phyloP scores from a whole-genome alignment of 208 protist species.

The Acanthamoeba castellanii region DNA sequence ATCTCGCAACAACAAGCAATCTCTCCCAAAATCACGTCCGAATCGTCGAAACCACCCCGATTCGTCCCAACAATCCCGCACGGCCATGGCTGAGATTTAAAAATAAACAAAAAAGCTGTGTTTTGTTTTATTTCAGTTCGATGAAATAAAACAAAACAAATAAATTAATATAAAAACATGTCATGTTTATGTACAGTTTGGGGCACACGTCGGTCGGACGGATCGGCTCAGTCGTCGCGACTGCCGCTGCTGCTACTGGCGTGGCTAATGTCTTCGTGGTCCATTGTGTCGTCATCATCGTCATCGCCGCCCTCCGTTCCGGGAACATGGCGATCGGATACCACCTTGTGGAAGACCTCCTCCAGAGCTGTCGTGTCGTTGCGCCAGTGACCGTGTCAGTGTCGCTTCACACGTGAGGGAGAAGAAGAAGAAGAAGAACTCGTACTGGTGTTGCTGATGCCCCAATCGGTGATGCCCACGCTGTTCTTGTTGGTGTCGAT shows the following conservation, averaged over 20 bases:
- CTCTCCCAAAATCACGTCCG: constrained; percentile 23
- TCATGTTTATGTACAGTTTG: background rate
- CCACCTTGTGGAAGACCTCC: constrained; percentile 59
- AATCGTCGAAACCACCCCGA: constrained; percentile 48
- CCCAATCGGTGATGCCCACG: constrained; percentile 77
- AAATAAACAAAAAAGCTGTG: background rate
- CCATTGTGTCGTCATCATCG: background rate
- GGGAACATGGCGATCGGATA: background rate
- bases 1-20: background rate
- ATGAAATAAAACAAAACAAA: too few relatives aligned
- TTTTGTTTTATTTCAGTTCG: too few relatives aligned
- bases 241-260: background rate
- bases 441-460: constrained; percentile 79
- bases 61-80: constrained; percentile 4
- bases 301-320: background rate
- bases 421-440: background rate
- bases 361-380: constrained; percentile 19
- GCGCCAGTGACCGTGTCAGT: background rate
- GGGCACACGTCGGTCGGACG: background rate
- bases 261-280: background rate
- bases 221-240: background rate
- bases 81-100: background rate
- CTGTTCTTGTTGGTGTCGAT: constrained; percentile 50
- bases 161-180: background rate
- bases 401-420: background rate